phyloP scores from a whole-genome alignment of 345 rosid genomes.

The Microcos paniculata region DNA sequence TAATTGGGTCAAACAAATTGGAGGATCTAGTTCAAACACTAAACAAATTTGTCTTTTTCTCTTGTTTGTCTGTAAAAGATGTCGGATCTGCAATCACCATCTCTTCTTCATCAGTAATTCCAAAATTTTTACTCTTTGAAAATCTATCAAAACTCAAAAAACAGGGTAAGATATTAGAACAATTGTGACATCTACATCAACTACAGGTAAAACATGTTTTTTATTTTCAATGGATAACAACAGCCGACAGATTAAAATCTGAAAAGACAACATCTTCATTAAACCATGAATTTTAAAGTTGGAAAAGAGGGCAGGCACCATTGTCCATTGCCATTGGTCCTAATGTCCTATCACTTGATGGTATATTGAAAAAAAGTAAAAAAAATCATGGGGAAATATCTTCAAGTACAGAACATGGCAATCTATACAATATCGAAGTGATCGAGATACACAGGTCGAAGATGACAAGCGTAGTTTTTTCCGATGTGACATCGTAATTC shows the following conservation, averaged over 20 bases:
- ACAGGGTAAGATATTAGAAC: too few relatives aligned
- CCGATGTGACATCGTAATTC: not conserved
- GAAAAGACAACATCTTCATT: slow-evolving; percentile 6
- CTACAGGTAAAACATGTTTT: not conserved
- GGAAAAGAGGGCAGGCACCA: not conserved
- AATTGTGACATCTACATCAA: not conserved
- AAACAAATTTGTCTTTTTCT: not conserved
- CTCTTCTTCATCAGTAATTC: not conserved
- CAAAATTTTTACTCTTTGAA: not conserved
- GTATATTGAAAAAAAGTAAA: not conserved
- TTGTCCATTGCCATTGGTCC: too few relatives aligned
- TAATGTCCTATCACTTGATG: not conserved
- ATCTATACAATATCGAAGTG: not conserved
- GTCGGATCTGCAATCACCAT: not conserved
- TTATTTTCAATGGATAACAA: not conserved
- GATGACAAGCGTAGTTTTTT: not conserved
- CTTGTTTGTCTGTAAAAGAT: not conserved
- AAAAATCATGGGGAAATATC: not conserved
- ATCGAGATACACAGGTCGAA: not conserved
- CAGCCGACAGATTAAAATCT: not conserved
- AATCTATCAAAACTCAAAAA: not conserved
- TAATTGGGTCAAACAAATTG: not conserved
- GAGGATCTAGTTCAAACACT: not conserved
- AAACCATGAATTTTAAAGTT: not conserved
- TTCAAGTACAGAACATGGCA: not conserved